These are phyloP conservation scores for Lupinus albus DNA, from an alignment of 306 rosid species.

Conservation along the genomic window DNA sequence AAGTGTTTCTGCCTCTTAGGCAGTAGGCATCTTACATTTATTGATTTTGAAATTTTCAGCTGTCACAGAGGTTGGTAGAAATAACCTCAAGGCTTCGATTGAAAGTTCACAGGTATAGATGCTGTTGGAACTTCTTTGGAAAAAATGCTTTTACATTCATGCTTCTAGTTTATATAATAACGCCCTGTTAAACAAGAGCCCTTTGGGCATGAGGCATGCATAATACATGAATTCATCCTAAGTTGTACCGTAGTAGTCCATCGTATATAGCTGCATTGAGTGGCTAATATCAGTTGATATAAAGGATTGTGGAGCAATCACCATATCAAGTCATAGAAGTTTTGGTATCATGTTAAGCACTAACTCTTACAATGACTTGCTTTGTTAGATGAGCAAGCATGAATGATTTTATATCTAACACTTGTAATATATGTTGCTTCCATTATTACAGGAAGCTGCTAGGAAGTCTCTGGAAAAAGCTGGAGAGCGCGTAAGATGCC, in stretches of 20 bases:
- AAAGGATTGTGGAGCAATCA: not conserved
- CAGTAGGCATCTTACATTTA: slow-evolving; percentile 14
- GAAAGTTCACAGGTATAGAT: slow-evolving; percentile 73
- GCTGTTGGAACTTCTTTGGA: slow-evolving; percentile 13
- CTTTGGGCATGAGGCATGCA: not conserved
- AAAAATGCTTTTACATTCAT: slow-evolving; percentile 16
- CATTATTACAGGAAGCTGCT: slow-evolving; percentile 60
- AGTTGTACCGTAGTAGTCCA: not conserved
- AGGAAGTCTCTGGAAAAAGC: slow-evolving; percentile 64
- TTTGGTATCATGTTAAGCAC: too few relatives aligned
- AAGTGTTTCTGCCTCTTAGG: not conserved
- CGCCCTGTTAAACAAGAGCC: not conserved
- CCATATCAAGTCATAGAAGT: too few relatives aligned
- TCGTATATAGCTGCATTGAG: not conserved
- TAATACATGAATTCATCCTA: not conserved
- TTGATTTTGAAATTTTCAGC: slow-evolving; percentile 29
- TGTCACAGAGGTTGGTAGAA: slow-evolving; percentile 58
- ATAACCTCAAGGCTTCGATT: slow-evolving; percentile 48
- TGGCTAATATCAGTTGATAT: too few relatives aligned
- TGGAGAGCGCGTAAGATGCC: slow-evolving; percentile 71
- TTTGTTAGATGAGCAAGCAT: not conserved
- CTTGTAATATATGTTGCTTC: slow-evolving; percentile 22
- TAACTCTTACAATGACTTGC: not conserved
- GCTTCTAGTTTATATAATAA: not conserved
- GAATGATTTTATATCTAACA: not conserved